Percentiles rank a stretch among this genome's conserved stretches.
phyloP scores from a whole-genome alignment of 2,329 filamentous ascomycete species.

The Colletotrichum salicis region DNA sequence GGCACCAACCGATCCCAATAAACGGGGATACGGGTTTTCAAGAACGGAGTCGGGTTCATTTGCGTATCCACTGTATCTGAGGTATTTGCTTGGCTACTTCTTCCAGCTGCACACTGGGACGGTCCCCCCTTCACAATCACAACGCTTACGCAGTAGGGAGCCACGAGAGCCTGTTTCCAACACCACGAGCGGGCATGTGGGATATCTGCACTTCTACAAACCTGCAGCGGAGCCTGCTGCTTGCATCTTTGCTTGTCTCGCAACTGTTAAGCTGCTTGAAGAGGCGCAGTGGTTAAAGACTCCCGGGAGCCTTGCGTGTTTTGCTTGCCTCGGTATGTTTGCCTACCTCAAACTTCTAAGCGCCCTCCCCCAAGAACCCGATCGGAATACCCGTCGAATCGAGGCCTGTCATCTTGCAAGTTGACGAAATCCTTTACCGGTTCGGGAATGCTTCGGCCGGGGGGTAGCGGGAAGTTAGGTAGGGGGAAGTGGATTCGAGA shows the following conservation, averaged over 20 bases:
- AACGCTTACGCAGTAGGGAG: background rate
- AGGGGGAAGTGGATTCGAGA: too few species aligned
- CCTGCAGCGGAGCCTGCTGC: too few species aligned
- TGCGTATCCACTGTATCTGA: background rate
- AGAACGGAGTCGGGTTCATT: background rate
- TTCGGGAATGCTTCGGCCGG: background rate
- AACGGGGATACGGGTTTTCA: background rate
- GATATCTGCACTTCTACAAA: too few species aligned
- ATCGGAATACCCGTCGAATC: constrained; percentile 6
- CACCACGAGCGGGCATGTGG: background rate
- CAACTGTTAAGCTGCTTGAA: background rate
- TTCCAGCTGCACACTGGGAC: background rate
- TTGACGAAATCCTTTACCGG: background rate
- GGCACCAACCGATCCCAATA: background rate
- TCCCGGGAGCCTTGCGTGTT: background rate
- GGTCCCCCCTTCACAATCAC: background rate
- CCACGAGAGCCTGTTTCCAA: background rate
- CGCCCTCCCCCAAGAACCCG: background rate
- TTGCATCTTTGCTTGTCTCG: background rate
- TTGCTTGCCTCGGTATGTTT: background rate
- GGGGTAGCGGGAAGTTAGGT: background rate
- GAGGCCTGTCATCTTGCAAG: background rate
- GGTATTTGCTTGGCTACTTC: background rate
- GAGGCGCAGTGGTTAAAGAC: background rate
- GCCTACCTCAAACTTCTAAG: background rate